These are phyloP conservation scores for Quercus parvula DNA, from an alignment of 306 rosid genomes.

Conservation along the genomic window DNA sequence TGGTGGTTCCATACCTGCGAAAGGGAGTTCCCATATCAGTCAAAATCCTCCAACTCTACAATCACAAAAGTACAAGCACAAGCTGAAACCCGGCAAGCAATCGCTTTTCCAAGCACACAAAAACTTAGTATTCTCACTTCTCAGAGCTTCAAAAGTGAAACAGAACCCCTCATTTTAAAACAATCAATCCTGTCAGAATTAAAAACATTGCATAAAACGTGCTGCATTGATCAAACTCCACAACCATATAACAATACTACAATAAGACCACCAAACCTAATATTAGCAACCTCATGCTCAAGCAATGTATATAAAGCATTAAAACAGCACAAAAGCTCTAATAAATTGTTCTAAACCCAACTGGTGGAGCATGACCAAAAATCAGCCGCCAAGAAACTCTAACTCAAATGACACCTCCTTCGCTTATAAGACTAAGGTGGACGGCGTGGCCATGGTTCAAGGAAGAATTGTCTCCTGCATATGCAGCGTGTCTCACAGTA, in stretches of 20 bases:
- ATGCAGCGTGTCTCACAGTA: too few relatives aligned
- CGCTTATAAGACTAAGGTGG: too few relatives aligned
- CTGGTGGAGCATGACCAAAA: background rate
- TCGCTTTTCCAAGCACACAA: constrained; percentile 18
- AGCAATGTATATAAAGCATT: too few relatives aligned
- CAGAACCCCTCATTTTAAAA: background rate
- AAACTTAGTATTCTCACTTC: constrained; percentile 1
- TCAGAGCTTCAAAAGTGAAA: background rate
- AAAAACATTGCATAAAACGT: background rate
- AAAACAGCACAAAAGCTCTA: background rate
- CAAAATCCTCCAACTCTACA: constrained; percentile 13
- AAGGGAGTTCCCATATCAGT: constrained; percentile 38
- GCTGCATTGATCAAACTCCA: background rate
- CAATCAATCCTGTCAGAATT: background rate
- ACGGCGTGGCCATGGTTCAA: too few relatives aligned
- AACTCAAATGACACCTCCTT: too few relatives aligned
- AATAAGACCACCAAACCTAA: background rate
- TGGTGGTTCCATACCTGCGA: constrained; percentile 38
- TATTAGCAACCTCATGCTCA: background rate
- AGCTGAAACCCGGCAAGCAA: constrained; percentile 1
- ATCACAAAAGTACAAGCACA: constrained; percentile 5
- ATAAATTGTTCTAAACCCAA: background rate
- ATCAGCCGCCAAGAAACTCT: background rate
- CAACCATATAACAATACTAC: background rate
- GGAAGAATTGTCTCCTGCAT: too few relatives aligned